Percentiles rank a stretch among this genome's conserved stretches.
These are phyloP conservation scores for Solanum habrochaites DNA, from an alignment of 257 asterid genomes.

Conservation along the genomic window DNA sequence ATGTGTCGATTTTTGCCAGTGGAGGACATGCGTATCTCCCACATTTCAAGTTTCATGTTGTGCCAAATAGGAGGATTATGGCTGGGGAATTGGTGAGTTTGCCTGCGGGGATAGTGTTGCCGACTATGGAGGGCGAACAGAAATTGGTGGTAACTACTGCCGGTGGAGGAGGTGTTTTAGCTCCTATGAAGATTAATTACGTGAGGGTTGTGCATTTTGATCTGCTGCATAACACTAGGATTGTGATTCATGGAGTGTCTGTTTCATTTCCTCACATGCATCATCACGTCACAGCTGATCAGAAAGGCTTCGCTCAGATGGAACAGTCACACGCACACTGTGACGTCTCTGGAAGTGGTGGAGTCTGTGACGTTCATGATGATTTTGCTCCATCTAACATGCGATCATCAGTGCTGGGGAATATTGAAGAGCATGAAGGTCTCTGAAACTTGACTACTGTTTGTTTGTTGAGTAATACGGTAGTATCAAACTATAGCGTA, in stretches of 20 bases:
- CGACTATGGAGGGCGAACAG: slow-evolving; percentile 43
- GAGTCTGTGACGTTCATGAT: slow-evolving; percentile 27
- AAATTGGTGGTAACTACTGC: slow-evolving; percentile 48
- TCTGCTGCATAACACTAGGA: slow-evolving; percentile 52
- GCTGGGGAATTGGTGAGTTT: slow-evolving; percentile 51
- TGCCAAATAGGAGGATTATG: slow-evolving; percentile 47
- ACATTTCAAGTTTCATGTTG: slow-evolving; percentile 52
- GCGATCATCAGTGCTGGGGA: slow-evolving; percentile 15
- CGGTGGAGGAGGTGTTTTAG: slow-evolving; percentile 47
- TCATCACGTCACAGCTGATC: slow-evolving; percentile 11
- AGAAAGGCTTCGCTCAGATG: slow-evolving; percentile 11
- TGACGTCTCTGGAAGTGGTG: slow-evolving; percentile 29
- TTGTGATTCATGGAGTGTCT: slow-evolving; percentile 47
- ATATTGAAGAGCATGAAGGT: slow-evolving; percentile 21
- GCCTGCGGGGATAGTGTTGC: slow-evolving; percentile 28
- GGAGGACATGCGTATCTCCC: slow-evolving; percentile 42
- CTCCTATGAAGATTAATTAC: slow-evolving; percentile 51
- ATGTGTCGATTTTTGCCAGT: slow-evolving; percentile 39
- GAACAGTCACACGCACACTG: slow-evolving; percentile 19
- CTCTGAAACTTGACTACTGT: slow-evolving; percentile 8
- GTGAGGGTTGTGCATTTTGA: slow-evolving; percentile 40
- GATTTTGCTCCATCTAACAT: slow-evolving; percentile 39
- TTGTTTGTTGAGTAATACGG: not conserved
- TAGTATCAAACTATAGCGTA: not conserved
- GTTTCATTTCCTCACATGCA: slow-evolving; percentile 53